phyloP scores from a whole-genome alignment of 192 early-diverging fungal genomes.

The Backusella psychrophila region DNA sequence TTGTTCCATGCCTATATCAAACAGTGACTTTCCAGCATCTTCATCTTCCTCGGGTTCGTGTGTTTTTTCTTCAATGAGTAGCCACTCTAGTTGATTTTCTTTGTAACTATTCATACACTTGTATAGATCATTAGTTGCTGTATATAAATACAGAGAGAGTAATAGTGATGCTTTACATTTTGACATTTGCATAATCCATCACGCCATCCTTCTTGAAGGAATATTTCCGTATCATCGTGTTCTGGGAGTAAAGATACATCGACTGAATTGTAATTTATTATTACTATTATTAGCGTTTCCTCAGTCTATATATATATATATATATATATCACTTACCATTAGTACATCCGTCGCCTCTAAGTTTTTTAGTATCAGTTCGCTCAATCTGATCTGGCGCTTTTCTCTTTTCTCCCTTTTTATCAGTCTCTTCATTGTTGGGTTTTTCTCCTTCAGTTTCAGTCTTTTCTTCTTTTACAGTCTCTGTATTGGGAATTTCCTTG shows the following conservation, averaged over 20 bases:
- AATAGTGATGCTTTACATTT: constrained; percentile 25
- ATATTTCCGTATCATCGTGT: constrained; percentile 58
- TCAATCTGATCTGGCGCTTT: neutral
- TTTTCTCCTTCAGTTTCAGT: neutral
- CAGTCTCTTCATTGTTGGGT: neutral
- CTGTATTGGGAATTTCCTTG: neutral
- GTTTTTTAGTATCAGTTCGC: neutral
- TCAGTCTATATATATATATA: neutral
- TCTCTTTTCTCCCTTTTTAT: constrained; percentile 6
- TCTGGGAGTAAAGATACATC: constrained; percentile 16
- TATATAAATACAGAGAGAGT: neutral
- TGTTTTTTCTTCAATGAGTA: constrained; percentile 61
- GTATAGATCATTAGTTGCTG: neutral
- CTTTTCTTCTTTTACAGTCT: neutral
- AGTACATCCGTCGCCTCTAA: neutral
- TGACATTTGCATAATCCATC: constrained; percentile 67
- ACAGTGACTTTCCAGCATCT: constrained; percentile 59
- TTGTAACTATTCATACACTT: constrained; percentile 52
- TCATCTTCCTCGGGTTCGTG: constrained; percentile 84
- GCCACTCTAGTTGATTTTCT: constrained; percentile 44
- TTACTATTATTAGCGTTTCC: neutral
- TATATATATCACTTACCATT: neutral
- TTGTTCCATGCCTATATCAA: constrained; percentile 76
- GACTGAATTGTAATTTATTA: neutral
- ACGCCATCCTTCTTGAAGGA: constrained; percentile 74